Conservation (phyloP, 768 basidiomycete genomes). For the Cyathus striatus region DNA sequence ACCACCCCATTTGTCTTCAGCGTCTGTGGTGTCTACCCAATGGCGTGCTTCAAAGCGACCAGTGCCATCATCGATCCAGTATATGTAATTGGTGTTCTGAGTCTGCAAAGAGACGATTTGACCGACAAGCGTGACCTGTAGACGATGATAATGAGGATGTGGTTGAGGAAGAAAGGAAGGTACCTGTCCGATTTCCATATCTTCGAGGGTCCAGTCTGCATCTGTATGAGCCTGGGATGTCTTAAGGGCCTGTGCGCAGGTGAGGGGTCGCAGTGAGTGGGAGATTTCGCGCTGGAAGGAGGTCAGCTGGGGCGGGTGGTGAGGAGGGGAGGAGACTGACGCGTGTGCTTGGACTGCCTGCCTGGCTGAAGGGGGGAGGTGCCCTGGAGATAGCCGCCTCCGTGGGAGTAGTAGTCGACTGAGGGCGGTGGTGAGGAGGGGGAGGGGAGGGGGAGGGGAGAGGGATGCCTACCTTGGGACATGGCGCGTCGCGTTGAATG, state of each 20-base stretch:
- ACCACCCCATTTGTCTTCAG: conserved; percentile 49
- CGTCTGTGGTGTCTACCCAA: conserved; percentile 69
- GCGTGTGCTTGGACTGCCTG: no score
- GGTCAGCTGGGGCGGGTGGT: no score
- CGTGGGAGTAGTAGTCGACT: no score
- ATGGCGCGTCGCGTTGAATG: no score
- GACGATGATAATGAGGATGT: background rate
- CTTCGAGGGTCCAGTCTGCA: conserved; percentile 84
- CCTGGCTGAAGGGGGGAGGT: no score
- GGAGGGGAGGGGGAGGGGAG: no score
- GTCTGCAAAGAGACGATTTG: conserved; percentile 63
- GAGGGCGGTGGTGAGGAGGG: no score
- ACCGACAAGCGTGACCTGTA: conserved; percentile 69
- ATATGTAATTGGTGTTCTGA: conserved; percentile 73
- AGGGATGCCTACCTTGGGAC: no score
- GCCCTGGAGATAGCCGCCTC: no score
- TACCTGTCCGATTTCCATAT: conserved; percentile 77
- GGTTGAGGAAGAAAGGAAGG: conserved; percentile 2
- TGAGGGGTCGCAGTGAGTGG: conserved; percentile 3
- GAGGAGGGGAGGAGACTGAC: no score
- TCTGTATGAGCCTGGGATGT: conserved; percentile 85
- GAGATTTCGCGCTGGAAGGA: conserved; percentile 3
- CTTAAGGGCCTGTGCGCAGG: conserved; percentile 49
- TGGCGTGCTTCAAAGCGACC: conserved; percentile 63
- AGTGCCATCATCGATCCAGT: conserved; percentile 4